Evolutionary conservation across 805 yeast genomes (phyloP).

Genomic region (Ogataea salicorniae): DNA sequence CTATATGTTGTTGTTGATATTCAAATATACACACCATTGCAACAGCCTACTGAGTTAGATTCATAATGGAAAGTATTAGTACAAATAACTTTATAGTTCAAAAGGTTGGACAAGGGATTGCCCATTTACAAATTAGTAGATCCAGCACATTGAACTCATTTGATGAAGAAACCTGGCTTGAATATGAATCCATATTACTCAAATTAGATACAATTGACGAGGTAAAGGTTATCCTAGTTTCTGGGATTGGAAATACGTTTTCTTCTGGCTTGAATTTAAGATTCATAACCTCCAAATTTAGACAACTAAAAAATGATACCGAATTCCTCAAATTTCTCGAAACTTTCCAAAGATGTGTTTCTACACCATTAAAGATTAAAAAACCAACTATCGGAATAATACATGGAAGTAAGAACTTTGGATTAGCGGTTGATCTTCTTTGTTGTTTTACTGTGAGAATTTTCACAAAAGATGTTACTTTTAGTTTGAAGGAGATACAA

Average conservation of each 20-base stretch:
- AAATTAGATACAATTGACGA: slow-evolving; percentile 38
- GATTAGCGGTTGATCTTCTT: slow-evolving; percentile 65
- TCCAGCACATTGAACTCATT: slow-evolving; percentile 58
- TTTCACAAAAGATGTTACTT: slow-evolving; percentile 44
- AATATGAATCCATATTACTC: slow-evolving; percentile 45
- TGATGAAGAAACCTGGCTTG: slow-evolving; percentile 49
- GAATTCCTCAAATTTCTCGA: slow-evolving; percentile 35
- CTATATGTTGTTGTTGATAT: no score
- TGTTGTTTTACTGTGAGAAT: slow-evolving; percentile 55
- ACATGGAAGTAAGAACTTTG: slow-evolving; percentile 56
- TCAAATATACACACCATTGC: no score
- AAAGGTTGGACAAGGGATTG: slow-evolving; percentile 23
- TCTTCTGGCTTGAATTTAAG: slow-evolving; percentile 63
- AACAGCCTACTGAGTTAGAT: neutral
- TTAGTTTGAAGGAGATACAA: slow-evolving; percentile 64
- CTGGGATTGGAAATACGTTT: slow-evolving; percentile 52
- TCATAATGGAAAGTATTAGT: neutral
- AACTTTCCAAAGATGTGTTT: slow-evolving; percentile 56
- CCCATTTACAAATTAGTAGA: slow-evolving; percentile 57
- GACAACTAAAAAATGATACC: slow-evolving; percentile 3
- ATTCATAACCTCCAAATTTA: slow-evolving; percentile 14
- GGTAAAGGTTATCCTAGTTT: slow-evolving; percentile 51
- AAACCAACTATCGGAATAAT: slow-evolving; percentile 63
- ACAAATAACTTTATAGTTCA: neutral
- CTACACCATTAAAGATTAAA: slow-evolving; percentile 40